Percentiles rank a stretch among this genome's conserved stretches.
These are phyloP conservation scores for Sechiopsis laciniata DNA, from an alignment of 306 rosid genomes.

Conservation along the genomic window DNA sequence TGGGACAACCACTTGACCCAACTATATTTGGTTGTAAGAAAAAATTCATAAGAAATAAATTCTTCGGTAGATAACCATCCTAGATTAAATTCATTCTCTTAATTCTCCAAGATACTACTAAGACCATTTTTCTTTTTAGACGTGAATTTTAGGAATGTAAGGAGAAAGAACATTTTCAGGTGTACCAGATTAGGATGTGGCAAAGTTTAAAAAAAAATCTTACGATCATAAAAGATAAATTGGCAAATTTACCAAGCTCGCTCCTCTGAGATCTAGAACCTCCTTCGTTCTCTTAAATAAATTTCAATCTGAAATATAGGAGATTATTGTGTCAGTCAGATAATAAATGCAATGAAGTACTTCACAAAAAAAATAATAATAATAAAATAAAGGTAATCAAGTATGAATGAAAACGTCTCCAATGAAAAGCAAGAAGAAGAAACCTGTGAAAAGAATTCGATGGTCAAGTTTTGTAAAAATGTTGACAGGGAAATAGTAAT, in stretches of 20 bases:
- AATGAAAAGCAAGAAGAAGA: constrained; percentile 8
- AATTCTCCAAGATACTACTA: too few relatives aligned
- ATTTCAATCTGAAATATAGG: background rate
- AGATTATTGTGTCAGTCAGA: too few relatives aligned
- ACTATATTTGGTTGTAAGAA: too few relatives aligned
- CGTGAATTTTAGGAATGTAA: too few relatives aligned
- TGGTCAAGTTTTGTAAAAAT: background rate
- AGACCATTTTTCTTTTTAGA: too few relatives aligned
- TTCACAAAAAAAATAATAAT: background rate
- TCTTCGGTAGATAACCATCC: too few relatives aligned
- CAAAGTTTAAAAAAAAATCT: background rate
- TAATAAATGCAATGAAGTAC: background rate
- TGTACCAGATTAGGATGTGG: background rate
- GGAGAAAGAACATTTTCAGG: too few relatives aligned
- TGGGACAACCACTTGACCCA: too few relatives aligned
- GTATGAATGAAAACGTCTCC: background rate
- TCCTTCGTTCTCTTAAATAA: background rate
- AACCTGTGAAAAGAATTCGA: background rate
- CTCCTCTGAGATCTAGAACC: constrained; percentile 21
- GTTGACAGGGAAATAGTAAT: constrained; percentile 1
- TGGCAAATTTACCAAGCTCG: constrained; percentile 12
- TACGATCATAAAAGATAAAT: constrained; percentile 12
- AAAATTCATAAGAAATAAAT: too few relatives aligned
- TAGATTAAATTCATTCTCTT: too few relatives aligned
- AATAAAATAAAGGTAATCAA: background rate